phyloP scores from a whole-genome alignment of 139 green algal genomes.

The Chlamydomonas sphaeroides region DNA sequence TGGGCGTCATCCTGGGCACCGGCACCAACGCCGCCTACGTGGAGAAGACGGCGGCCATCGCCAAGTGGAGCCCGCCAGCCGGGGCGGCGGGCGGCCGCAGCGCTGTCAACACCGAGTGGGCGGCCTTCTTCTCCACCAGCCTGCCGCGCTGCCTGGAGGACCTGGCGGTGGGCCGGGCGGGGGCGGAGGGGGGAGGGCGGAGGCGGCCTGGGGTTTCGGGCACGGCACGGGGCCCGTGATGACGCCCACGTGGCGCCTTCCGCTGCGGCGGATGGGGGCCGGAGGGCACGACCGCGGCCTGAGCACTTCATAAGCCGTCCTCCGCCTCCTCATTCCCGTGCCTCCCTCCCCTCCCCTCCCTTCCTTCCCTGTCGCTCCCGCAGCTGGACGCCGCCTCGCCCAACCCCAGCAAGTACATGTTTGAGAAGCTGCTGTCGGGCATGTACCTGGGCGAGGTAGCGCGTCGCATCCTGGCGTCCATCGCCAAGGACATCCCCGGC shows the following conservation, averaged over 20 bases:
- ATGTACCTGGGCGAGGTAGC: constrained; percentile 92
- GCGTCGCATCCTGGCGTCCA: constrained; percentile 73
- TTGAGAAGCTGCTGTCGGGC: constrained; percentile 93
- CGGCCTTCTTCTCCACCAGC: constrained; percentile 64
- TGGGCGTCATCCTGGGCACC: constrained; percentile 88
- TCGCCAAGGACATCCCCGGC: constrained; percentile 6
- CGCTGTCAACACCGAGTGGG: constrained; percentile 85
- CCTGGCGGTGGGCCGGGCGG: constrained; percentile 72
- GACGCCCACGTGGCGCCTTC: too few species aligned
- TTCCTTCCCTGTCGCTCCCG: neutral
- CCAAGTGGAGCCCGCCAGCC: constrained; percentile 56
- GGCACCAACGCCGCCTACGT: constrained; percentile 90
- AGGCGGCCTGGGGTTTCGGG: too few species aligned
- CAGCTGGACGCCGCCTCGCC: constrained; percentile 29
- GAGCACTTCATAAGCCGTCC: too few species aligned
- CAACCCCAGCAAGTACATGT: constrained; percentile 68
- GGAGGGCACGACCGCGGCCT: neutral
- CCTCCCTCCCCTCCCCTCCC: too few species aligned
- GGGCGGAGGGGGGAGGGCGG: constrained; percentile 39
- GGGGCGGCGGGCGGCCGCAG: constrained; percentile 27
- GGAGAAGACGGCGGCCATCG: constrained; percentile 58
- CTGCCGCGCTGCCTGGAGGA: constrained; percentile 77
- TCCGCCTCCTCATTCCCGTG: too few species aligned
- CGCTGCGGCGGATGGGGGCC: neutral
- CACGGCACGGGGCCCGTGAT: too few species aligned